Evolutionary conservation across 495 filamentous ascomycete genomes (phyloP).

Genomic region (Chaetomium tenue): DNA sequence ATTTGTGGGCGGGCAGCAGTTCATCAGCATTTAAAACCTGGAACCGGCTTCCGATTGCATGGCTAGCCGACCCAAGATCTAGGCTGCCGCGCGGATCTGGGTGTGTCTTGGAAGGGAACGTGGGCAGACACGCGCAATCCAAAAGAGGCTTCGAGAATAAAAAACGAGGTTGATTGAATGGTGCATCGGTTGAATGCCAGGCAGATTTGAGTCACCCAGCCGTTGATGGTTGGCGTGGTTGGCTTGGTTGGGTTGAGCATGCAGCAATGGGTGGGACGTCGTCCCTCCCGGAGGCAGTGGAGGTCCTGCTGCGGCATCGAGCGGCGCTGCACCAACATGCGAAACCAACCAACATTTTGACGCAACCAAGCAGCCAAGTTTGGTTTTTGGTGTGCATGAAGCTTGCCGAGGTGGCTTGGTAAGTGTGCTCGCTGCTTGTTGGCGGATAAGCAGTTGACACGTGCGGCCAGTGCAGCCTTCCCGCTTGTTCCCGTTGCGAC

Average conservation of each 20-base stretch:
- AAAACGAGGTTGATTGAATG: not conserved
- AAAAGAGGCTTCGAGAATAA: not conserved
- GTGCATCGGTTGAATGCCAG: slow-evolving; percentile 14
- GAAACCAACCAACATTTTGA: slow-evolving; percentile 21
- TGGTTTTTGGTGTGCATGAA: slow-evolving; percentile 3
- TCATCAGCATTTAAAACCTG: slow-evolving; percentile 9
- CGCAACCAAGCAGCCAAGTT: slow-evolving; percentile 7
- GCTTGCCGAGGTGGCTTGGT: slow-evolving; percentile 10
- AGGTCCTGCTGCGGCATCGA: slow-evolving; percentile 13
- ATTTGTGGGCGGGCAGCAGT: not conserved
- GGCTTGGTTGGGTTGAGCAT: slow-evolving; percentile 9
- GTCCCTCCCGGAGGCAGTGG: too few relatives aligned
- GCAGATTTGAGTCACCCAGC: slow-evolving; percentile 14
- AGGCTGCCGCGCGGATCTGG: slow-evolving; percentile 17
- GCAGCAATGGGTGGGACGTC: not conserved
- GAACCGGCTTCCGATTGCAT: not conserved
- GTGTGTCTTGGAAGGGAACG: not conserved
- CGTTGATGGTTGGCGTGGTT: slow-evolving; percentile 2
- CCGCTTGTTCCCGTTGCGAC: not conserved
- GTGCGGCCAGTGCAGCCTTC: slow-evolving; percentile 10
- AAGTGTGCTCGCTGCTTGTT: not conserved
- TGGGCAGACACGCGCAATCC: slow-evolving; percentile 2
- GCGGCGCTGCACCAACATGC: slow-evolving; percentile 21
- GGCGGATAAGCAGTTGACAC: slow-evolving; percentile 23
- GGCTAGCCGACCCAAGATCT: slow-evolving; percentile 4